These are phyloP conservation scores for Sporodiniella umbellata DNA, from an alignment of 371 early-diverging fungal genomes.

Conservation along the genomic window DNA sequence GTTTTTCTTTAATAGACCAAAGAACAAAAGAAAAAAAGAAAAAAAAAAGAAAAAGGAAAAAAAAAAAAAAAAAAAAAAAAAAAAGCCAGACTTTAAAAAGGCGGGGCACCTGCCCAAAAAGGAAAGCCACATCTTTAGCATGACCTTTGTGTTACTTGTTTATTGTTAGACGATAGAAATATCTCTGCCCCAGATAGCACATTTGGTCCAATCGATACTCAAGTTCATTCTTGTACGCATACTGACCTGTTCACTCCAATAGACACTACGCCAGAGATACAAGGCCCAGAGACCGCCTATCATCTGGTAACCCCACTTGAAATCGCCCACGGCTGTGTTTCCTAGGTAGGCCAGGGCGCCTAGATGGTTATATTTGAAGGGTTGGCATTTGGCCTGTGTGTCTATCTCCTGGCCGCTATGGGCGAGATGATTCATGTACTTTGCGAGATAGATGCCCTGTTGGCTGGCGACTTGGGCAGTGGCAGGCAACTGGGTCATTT, in stretches of 20 bases:
- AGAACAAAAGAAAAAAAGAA: background rate
- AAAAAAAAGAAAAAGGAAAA: background rate
- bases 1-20: no score
- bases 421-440: conserved; percentile 43
- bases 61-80: conserved; percentile 6
- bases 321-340: conserved; percentile 68
- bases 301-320: conserved; percentile 53
- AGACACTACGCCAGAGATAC: conserved; percentile 67
- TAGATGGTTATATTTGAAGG: conserved; percentile 71
- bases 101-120: conserved; percentile 2
- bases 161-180: conserved; percentile 29
- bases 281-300: conserved; percentile 60
- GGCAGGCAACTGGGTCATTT: conserved; percentile 75
- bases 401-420: conserved; percentile 2
- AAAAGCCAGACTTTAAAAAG: background rate
- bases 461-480: conserved; percentile 92
- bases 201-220: conserved; percentile 43
- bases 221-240: conserved; percentile 42
- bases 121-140: background rate
- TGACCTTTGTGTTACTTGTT: background rate
- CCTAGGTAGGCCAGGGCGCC: conserved; percentile 85
- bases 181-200: conserved; percentile 43
- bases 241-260: conserved; percentile 62
- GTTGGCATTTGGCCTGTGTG: conserved; percentile 21
- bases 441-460: conserved; percentile 72